Evolutionary conservation across 495 filamentous ascomycete genomes (phyloP), one percentile per base, ranked within the genome.

Genomic region (Daldinia concentrica): DNA sequence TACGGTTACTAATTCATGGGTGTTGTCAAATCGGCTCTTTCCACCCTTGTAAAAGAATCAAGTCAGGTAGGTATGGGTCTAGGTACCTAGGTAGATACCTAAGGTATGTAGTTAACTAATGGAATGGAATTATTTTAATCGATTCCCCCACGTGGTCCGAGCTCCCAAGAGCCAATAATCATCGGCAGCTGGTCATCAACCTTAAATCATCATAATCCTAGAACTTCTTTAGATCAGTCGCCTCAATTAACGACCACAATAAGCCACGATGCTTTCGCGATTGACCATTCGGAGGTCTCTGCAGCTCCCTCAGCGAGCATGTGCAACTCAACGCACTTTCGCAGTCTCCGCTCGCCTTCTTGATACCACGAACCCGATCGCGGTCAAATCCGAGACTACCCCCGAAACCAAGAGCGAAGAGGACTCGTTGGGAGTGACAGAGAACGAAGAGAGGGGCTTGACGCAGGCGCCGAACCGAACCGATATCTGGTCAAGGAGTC

Each of bases 401-500:
- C 85, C 61, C 78, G 83, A 76, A 75, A 76, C 73, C 43, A 77
- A 74, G 65, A 71, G 70, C 60, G 75, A 77, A 52, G 73, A 71
- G 68, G 71, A 82, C 32, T 62, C 76, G 34, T 63, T 81, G 84
- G 77, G 92, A 91, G 83, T 89, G 15, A 82, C 86, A 65, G 88
- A 88, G 45, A 89, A 80, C 52, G 89, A 92, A 80, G 80, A 84
- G 63, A 77, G 83, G 77, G 84, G 88, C 45, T 79, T 85, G 52
- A 81, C 86, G 76, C 95, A 99, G 83, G 93, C 95, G 24, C 95
- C 95, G 22, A 98, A 99, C 84, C 89, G 93, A 37, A 81, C 84
- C 48, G 86, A 79, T 24, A 85, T 92, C 63, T 99, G 95, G 95
- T 91, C 91, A 39, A 79, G 87, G 70, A 94, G 86, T 82, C 95